Base-by-base conservation (phyloP, 768 basidiomycete genomes). In the Boletus fagicola region DNA sequence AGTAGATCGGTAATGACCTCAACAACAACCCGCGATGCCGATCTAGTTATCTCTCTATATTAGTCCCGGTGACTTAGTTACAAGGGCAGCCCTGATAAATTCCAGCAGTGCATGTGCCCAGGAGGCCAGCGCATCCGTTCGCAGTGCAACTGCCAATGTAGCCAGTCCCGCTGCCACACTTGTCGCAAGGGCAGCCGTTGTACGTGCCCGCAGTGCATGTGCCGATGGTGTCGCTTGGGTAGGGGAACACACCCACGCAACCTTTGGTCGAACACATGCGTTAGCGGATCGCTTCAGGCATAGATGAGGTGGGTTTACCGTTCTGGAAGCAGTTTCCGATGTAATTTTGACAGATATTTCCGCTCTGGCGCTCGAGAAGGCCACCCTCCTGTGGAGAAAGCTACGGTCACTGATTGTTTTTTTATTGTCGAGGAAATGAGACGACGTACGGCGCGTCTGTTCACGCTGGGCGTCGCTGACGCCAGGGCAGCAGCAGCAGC, bases 171-270 rank as follows among this genome's bases (percentile, higher is more conserved):
- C 26, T 31, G 5, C 55, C 55, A 18, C 42, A 58, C 38, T 58
- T 59, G 7, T 43, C 18, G 18, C 57, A 58, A 30, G 40, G 39
- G 28, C 56, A 57, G 22, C 57, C 56, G 0, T n/a, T 31, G 35
- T 36, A 56, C 3, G 43, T n/a, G 20, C 43, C 53, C 8, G 54
- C 54, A 22, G 12, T 42, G 45, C 54, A 57, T 1, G 18, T 13
- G 0, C 45, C 45, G 8, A 49, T 22, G 22, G 20, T 20, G 33
- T 35, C 26, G 36, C 20, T 26, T 8, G 43, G 43, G 6, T 5
- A 1, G 5, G 16, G 7, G 30, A 56, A 28, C n/a, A 26, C 5
- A 2, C 15, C 48, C 5, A 3, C 24, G 8, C 33, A 53, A 26
- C 18, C 33, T 52, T 35, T 11, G 36, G 9, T 30, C 28, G 5